These are phyloP conservation scores for Mycena rosella DNA, from an alignment of 768 basidiomycete genomes.

Conservation along the genomic window DNA sequence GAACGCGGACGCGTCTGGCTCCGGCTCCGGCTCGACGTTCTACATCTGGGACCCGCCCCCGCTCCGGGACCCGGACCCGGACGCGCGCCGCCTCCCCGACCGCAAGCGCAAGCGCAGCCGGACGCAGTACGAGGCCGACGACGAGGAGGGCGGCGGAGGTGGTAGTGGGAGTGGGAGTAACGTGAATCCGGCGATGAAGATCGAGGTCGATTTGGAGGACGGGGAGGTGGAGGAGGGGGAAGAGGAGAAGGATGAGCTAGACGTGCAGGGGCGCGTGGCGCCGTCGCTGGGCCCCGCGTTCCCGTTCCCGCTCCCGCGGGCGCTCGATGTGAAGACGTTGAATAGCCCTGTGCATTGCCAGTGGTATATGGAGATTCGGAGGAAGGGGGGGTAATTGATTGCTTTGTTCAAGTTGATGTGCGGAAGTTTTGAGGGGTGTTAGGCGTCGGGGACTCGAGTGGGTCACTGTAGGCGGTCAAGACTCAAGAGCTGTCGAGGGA, in stretches of 20 bases:
- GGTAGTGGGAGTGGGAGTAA: background rate
- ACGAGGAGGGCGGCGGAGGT: background rate
- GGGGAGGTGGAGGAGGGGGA: too few species aligned
- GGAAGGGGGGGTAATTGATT: background rate
- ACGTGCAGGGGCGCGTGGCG: background rate
- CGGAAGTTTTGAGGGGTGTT: too few species aligned
- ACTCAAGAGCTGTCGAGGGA: too few species aligned
- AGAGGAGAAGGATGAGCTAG: too few species aligned
- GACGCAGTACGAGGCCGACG: slow-evolving; percentile 12
- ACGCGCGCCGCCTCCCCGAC: too few species aligned
- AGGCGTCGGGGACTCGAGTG: too few species aligned
- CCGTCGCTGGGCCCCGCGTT: slow-evolving; percentile 9
- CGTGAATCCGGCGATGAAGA: too few species aligned
- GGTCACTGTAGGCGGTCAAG: too few species aligned
- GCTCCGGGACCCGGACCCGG: background rate
- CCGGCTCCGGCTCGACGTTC: slow-evolving; percentile 1
- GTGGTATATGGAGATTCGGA: slow-evolving; percentile 19
- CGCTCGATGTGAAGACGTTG: slow-evolving; percentile 3
- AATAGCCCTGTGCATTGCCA: slow-evolving; percentile 18
- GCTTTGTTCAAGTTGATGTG: background rate
- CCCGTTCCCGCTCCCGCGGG: background rate
- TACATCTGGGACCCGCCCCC: slow-evolving; percentile 14
- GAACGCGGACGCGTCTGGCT: too few species aligned
- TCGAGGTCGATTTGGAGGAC: too few species aligned
- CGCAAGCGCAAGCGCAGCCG: slow-evolving; percentile 23